These are phyloP conservation scores for Clavulina sp. DNA, from an alignment of 768 basidiomycete genomes.

Conservation along the genomic window DNA sequence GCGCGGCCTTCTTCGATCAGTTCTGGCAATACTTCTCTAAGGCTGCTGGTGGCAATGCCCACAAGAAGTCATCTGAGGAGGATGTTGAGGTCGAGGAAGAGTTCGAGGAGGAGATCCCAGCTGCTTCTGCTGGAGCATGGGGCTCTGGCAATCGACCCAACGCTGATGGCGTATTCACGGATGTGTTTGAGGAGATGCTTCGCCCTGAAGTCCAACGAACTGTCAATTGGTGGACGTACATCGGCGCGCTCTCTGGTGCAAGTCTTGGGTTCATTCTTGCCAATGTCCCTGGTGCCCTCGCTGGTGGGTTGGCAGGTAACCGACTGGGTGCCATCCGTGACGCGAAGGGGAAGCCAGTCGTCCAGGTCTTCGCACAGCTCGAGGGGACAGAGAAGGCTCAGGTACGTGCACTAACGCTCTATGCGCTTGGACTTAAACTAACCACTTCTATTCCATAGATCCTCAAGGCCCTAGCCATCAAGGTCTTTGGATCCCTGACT, in stretches of 20 bases:
- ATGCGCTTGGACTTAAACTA: too few species aligned
- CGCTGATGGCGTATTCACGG: constrained; percentile 66
- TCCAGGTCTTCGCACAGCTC: constrained; percentile 66
- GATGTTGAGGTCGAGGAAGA: not conserved
- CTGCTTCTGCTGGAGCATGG: constrained; percentile 4
- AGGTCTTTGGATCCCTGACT: too few species aligned
- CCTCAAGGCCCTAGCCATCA: too few species aligned
- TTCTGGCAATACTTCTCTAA: constrained; percentile 57
- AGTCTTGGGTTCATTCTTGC: constrained; percentile 41
- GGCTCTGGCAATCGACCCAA: constrained; percentile 36
- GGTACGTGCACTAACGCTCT: too few species aligned
- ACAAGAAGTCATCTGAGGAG: not conserved
- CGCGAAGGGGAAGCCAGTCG: constrained; percentile 85
- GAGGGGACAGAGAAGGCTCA: constrained; percentile 71
- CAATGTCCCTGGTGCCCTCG: constrained; percentile 70
- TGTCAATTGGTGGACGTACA: constrained; percentile 56
- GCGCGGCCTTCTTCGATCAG: constrained; percentile 55
- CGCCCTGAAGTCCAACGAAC: constrained; percentile 64
- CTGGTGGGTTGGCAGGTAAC: constrained; percentile 79
- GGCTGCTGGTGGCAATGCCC: constrained; percentile 15
- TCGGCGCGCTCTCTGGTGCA: constrained; percentile 55
- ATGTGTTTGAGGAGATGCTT: constrained; percentile 84
- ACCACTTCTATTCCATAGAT: too few species aligned
- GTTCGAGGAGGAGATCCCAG: constrained; percentile 1
- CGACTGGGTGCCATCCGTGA: constrained; percentile 82